Conservation (phyloP, 768 basidiomycete genomes). For the Lactifluus rugatus region DNA sequence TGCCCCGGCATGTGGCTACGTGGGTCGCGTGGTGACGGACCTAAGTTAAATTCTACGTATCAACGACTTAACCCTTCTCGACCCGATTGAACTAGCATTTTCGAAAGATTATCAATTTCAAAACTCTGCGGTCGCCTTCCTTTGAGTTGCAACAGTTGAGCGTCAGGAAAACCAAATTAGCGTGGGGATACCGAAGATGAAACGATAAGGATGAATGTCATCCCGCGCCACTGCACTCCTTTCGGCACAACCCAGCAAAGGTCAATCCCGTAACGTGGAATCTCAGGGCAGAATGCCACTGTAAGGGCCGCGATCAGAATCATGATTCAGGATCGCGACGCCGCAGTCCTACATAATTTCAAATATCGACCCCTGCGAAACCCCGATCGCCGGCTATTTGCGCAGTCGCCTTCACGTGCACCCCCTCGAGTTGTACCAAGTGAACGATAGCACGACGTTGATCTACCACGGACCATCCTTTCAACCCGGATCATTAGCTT, state of each 20-base stretch:
- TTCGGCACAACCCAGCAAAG: not conserved
- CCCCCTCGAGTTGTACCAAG: not conserved
- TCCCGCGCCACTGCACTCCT: not conserved
- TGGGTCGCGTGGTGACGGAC: not conserved
- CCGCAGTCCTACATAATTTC: not conserved
- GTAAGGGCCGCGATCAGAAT: not conserved
- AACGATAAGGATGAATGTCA: not conserved
- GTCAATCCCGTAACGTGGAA: not conserved
- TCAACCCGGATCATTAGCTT: not conserved
- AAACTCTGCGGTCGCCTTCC: not conserved
- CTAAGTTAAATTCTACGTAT: not conserved
- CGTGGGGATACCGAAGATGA: not conserved
- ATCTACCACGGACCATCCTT: too few species aligned
- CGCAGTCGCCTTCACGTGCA: not conserved
- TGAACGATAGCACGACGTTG: too few species aligned
- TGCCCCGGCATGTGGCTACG: not conserved
- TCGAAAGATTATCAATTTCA: not conserved
- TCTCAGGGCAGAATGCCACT: not conserved
- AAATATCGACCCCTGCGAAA: not conserved
- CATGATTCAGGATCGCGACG: constrained; percentile 3
- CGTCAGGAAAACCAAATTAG: not conserved
- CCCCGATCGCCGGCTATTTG: not conserved
- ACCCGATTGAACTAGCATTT: not conserved
- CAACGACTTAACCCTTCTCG: not conserved
- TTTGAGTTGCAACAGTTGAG: not conserved